These are phyloP conservation scores for Pulveroboletus sp. DNA, from an alignment of 768 basidiomycete species.

Conservation along the genomic window DNA sequence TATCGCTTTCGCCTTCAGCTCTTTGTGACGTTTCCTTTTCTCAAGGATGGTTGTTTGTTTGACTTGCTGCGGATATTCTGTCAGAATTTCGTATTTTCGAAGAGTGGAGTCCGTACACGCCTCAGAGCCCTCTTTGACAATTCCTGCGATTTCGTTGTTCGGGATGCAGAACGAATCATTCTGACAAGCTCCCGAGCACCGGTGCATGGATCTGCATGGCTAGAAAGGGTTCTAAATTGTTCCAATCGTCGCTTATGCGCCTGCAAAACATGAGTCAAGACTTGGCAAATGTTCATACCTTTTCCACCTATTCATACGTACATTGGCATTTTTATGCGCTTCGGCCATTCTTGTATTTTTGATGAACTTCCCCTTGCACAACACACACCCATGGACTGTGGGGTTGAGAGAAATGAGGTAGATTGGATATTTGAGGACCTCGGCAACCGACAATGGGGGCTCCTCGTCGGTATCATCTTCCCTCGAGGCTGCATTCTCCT, in stretches of 20 bases:
- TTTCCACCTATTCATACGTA: constrained; percentile 37
- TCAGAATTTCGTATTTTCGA: background rate
- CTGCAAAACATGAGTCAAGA: constrained; percentile 32
- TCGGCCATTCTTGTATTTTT: constrained; percentile 56
- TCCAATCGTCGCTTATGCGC: constrained; percentile 62
- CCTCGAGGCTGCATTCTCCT: constrained; percentile 24
- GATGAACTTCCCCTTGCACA: constrained; percentile 73
- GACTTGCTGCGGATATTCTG: constrained; percentile 38
- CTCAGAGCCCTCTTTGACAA: constrained; percentile 63
- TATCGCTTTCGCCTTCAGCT: constrained; percentile 39
- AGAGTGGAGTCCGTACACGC: constrained; percentile 42
- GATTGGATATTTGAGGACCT: constrained; percentile 63
- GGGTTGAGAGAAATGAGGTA: constrained; percentile 57
- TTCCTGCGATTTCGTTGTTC: constrained; percentile 12
- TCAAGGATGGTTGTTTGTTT: constrained; percentile 43
- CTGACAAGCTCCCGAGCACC: constrained; percentile 47
- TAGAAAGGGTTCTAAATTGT: constrained; percentile 45
- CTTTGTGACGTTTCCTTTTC: constrained; percentile 49
- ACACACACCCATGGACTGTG: constrained; percentile 55
- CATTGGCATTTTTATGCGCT: constrained; percentile 61
- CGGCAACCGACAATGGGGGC: constrained; percentile 49
- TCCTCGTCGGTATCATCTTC: constrained; percentile 30
- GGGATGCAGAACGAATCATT: constrained; percentile 8
- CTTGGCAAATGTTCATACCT: background rate
- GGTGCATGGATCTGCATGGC: constrained; percentile 36